phyloP scores from a whole-genome alignment of 306 rosid genomes.

The Malus sylvestris region DNA sequence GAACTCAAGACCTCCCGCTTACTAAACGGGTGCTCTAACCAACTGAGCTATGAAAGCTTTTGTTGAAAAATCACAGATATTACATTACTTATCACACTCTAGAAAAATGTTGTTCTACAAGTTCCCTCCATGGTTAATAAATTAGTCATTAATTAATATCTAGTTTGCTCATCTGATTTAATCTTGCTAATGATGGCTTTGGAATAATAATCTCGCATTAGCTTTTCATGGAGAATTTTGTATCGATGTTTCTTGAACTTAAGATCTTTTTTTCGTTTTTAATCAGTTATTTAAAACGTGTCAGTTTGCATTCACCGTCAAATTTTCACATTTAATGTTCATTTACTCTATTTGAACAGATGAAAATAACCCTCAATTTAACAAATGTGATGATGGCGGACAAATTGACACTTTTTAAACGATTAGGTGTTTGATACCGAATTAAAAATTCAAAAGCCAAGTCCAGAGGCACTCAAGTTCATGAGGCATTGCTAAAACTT shows the following conservation, averaged over 20 bases:
- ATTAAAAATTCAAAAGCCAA: no score
- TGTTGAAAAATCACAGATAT: not conserved
- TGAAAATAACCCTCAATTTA: not conserved
- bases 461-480: no score
- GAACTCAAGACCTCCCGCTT: slow-evolving; percentile 38
- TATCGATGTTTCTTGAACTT: not conserved
- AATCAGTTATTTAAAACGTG: not conserved
- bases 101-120: no score
- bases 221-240: not conserved
- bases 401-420: not conserved
- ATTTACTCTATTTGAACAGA: not conserved
- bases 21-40: slow-evolving; percentile 39
- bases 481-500: no score
- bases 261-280: not conserved
- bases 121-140: no score
- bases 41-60: slow-evolving; percentile 20
- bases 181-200: not conserved
- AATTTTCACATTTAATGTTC: not conserved
- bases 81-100: no score
- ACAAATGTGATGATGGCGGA: no score
- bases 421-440: no score
- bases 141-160: no score
- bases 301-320: not conserved
- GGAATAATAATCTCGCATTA: not conserved
- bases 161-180: not conserved